Base-by-base conservation (phyloP, 345 rosid genomes). In the Camelina sativa region DNA sequence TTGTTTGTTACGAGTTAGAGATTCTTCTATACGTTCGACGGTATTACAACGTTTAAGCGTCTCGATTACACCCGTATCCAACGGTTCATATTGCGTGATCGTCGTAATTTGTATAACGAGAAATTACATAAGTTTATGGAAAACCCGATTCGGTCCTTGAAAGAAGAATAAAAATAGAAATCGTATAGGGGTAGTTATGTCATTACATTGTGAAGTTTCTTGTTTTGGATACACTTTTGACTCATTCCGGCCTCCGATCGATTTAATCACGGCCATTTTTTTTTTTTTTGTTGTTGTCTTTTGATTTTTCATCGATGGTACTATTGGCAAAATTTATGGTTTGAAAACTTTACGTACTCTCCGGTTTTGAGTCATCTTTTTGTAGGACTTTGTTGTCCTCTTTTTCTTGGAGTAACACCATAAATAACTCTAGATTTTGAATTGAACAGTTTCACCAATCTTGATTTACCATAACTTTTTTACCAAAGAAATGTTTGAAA, bases 41-140 rank as follows among this genome's bases (percentile, higher is more conserved):
- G 35, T 60, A 37, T 55, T 46, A 48, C 78, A 59, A 48, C 61
- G 77, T 74, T 65, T 56, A 65, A 65, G 65, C 77, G 41, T 56
- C 65, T 46, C 2, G 73, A 59, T 75, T 9, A 61, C 11, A 67
- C 44, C 68, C 68, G 41, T 68, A 75, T 75, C 73, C 68, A 59
- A 75, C 73, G 74, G 79, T 67, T 67, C 13, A 50, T 48, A 67
- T 38, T 59, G 13, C 37, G 54, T 53, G 61, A 65, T 54, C 55
- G 1, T 0, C 2, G n/a, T 37, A 16, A 35, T 71, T 25, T 55
- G 41, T 40, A 47, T 67, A 5, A 17, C 2, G 20, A 4, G 51
- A 5, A 19, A 5, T n/a, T 19, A 25, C 1, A 16, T 8, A 57
- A 58, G 34, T 34, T 53, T 53, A 2, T 6, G 10, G 46, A 75